Conservation (phyloP, 2,329 filamentous ascomycete species). For the Monosporascus ibericus region DNA sequence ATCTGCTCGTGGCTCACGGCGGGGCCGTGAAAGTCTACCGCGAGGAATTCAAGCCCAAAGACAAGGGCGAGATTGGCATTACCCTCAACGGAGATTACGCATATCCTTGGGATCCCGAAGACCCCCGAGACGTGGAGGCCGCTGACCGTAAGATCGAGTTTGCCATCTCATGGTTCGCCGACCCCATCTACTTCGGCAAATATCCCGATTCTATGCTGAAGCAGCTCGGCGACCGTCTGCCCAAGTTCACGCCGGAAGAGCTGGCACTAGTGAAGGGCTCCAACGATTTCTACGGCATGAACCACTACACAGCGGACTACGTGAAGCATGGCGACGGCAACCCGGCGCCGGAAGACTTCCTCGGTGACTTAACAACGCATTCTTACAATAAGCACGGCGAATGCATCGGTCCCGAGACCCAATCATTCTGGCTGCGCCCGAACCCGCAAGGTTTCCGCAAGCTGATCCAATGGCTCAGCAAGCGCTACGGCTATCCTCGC, state of each 20-base stretch:
- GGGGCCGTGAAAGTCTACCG: constrained; percentile 76
- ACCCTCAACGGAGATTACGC: constrained; percentile 81
- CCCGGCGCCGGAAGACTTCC: constrained; percentile 59
- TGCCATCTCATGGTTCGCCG: constrained; percentile 80
- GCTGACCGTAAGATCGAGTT: constrained; percentile 80
- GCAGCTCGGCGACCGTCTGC: constrained; percentile 73
- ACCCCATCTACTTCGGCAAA: constrained; percentile 78
- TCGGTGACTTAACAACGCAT: constrained; percentile 69
- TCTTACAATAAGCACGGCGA: constrained; percentile 67
- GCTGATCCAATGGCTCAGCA: constrained; percentile 69
- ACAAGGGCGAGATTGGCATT: constrained; percentile 77
- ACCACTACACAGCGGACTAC: constrained; percentile 88
- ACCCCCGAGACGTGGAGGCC: constrained; percentile 69
- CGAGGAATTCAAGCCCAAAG: constrained; percentile 69
- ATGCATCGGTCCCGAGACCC: constrained; percentile 73
- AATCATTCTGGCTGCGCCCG: constrained; percentile 75
- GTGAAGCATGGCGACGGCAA: constrained; percentile 64
- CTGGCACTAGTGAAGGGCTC: constrained; percentile 69
- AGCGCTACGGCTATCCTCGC: constrained; percentile 67
- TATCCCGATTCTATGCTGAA: constrained; percentile 80
- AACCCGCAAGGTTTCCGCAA: constrained; percentile 71
- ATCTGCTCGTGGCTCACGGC: constrained; percentile 72
- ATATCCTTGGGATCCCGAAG: constrained; percentile 75
- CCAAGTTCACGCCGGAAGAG: constrained; percentile 68
- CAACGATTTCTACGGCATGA: constrained; percentile 94